phyloP scores from a whole-genome alignment of 495 filamentous ascomycete genomes.

The Pseudoneurospora amorphoporcata region DNA sequence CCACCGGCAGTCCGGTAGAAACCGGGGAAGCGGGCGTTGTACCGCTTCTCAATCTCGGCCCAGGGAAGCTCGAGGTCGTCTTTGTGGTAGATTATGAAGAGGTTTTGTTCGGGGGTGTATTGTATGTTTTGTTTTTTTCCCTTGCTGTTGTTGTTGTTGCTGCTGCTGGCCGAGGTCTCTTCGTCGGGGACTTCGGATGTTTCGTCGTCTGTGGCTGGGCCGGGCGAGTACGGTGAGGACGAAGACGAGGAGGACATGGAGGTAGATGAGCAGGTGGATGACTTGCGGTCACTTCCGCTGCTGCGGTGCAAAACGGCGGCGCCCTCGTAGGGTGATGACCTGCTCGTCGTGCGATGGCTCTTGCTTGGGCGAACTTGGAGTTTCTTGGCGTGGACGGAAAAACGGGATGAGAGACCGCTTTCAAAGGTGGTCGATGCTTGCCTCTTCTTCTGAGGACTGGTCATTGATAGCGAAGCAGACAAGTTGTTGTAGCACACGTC shows the following conservation, averaged over 20 bases:
- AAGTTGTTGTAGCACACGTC: neutral
- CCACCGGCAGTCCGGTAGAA: conserved; percentile 13
- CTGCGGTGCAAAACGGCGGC: neutral
- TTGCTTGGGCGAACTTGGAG: neutral
- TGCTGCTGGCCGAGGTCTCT: neutral
- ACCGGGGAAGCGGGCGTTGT: conserved; percentile 18
- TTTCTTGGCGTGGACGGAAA: neutral
- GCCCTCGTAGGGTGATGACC: neutral
- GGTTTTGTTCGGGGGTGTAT: conserved; percentile 13
- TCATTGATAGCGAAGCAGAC: neutral
- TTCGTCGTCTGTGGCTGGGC: neutral
- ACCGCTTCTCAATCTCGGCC: conserved; percentile 18
- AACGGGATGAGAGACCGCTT: neutral
- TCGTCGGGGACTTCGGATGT: neutral
- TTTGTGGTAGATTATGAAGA: conserved; percentile 23
- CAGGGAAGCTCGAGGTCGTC: conserved; percentile 26
- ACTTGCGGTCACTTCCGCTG: neutral
- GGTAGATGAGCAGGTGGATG: neutral
- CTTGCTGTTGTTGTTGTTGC: neutral
- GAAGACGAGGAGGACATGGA: neutral
- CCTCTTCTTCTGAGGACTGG: neutral
- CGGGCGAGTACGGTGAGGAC: neutral
- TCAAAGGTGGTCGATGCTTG: neutral
- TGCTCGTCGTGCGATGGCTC: neutral
- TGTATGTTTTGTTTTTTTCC: conserved; percentile 6